Conservation (phyloP, 1,139 yeast species). For the Candida tetrigidarum region DNA sequence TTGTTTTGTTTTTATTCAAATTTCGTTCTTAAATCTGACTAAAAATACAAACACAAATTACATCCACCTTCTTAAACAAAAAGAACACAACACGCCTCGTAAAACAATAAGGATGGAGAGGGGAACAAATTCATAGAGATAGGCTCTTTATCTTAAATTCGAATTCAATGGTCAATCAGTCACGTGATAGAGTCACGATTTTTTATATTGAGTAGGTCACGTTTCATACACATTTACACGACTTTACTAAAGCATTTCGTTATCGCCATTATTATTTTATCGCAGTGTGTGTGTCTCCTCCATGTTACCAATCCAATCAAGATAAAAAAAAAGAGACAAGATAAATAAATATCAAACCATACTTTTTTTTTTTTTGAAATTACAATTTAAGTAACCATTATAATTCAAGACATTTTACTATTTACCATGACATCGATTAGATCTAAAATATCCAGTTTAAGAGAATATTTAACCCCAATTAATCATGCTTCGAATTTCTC, state of each 20-base stretch:
- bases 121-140: too few species aligned
- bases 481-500: constrained; percentile 81
- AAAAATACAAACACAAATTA: too few species aligned
- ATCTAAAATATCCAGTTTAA: constrained; percentile 79
- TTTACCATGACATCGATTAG: constrained; percentile 42
- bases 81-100: too few species aligned
- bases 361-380: not conserved
- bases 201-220: not conserved
- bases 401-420: not conserved
- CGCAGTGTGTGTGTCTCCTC: too few species aligned
- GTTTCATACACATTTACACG: not conserved
- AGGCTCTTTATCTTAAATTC: too few species aligned
- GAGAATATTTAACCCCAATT: constrained; percentile 94
- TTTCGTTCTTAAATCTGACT: too few species aligned
- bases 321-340: not conserved
- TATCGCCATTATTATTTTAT: not conserved
- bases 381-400: not conserved
- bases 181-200: not conserved
- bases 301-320: not conserved
- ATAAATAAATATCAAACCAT: not conserved
- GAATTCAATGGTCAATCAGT: too few species aligned
- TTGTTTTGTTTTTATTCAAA: too few species aligned
- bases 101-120: too few species aligned
- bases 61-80: too few species aligned
- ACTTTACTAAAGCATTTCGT: not conserved